Evolutionary conservation across 768 basidiomycete species (phyloP).

Genomic region (Rhodotorula diobovata): DNA sequence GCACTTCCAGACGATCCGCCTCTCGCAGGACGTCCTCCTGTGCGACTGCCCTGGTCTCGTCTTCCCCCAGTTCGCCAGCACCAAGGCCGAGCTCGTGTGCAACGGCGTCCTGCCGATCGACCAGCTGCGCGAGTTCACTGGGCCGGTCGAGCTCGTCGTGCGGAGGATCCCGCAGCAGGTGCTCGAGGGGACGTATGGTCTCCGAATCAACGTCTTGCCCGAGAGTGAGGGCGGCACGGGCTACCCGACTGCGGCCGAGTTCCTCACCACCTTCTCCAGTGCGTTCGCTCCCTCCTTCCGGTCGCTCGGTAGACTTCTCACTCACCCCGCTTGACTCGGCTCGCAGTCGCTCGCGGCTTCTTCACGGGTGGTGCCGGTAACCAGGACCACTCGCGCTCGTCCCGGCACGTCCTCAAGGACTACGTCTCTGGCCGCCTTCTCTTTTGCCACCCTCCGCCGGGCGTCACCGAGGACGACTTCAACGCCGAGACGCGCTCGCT

Average conservation of each 20-base stretch:
- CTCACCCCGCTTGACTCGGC: slow-evolving; percentile 34
- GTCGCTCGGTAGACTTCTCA: background rate
- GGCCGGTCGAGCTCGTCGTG: slow-evolving; percentile 70
- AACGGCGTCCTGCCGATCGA: slow-evolving; percentile 97
- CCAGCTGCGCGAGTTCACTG: slow-evolving; percentile 88
- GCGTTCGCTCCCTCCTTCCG: slow-evolving; percentile 48
- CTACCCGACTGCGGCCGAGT: slow-evolving; percentile 62
- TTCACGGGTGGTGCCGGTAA: slow-evolving; percentile 91
- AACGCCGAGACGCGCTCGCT: slow-evolving; percentile 66
- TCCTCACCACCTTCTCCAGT: slow-evolving; percentile 90
- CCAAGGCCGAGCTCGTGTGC: slow-evolving; percentile 90
- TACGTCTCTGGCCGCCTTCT: slow-evolving; percentile 91
- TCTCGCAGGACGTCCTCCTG: slow-evolving; percentile 78
- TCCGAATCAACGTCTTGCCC: slow-evolving; percentile 62
- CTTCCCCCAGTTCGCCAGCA: slow-evolving; percentile 96
- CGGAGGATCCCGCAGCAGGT: slow-evolving; percentile 74
- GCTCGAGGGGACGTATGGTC: slow-evolving; percentile 83
- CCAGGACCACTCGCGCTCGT: slow-evolving; percentile 91
- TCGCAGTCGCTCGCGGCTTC: slow-evolving; percentile 84
- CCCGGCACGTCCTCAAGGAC: slow-evolving; percentile 89
- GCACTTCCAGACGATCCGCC: slow-evolving; percentile 94
- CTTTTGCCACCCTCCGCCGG: slow-evolving; percentile 79
- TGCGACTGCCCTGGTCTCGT: slow-evolving; percentile 98
- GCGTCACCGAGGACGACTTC: slow-evolving; percentile 61
- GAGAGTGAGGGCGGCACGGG: slow-evolving; percentile 82